A percentile compares a stretch with the other conserved stretches of the same genome.
Conservation (phyloP, 192 early-diverging fungal species). For the Pecoramyces ruminantium region DNA sequence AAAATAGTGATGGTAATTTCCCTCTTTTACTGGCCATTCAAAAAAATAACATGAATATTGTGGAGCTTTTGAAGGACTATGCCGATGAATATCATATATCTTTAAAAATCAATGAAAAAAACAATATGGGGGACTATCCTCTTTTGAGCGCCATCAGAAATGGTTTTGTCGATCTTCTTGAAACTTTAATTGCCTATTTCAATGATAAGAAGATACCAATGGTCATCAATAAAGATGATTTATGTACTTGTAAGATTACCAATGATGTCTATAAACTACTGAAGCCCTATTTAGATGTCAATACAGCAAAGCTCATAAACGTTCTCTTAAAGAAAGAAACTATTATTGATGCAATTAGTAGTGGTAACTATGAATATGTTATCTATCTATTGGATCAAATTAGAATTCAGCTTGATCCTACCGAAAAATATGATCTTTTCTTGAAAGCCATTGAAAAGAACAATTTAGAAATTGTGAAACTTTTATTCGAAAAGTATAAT, state of each 20-base stretch:
- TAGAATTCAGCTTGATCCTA: neutral
- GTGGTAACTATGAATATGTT: neutral
- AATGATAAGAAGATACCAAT: neutral
- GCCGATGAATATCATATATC: neutral
- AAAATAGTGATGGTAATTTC: neutral
- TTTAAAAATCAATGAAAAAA: neutral
- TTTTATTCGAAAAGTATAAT: neutral
- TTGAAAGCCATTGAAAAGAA: neutral
- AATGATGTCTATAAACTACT: neutral
- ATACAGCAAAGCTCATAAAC: neutral
- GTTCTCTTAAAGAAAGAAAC: neutral
- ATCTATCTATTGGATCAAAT: neutral
- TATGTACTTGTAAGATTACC: neutral
- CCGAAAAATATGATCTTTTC: neutral
- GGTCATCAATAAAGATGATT: neutral
- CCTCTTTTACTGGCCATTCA: neutral
- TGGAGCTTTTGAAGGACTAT: neutral
- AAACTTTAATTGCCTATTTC: neutral
- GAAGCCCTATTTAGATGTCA: neutral
- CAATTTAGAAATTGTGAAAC: neutral
- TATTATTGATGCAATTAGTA: neutral
- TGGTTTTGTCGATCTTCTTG: neutral
- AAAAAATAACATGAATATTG: neutral
- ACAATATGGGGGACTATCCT: neutral
- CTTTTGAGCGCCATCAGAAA: neutral